Evolutionary conservation across 441 rosid genomes (phyloP), one percentile per base, ranked within the genome.

Genomic region (Euphorbia corollata): DNA sequence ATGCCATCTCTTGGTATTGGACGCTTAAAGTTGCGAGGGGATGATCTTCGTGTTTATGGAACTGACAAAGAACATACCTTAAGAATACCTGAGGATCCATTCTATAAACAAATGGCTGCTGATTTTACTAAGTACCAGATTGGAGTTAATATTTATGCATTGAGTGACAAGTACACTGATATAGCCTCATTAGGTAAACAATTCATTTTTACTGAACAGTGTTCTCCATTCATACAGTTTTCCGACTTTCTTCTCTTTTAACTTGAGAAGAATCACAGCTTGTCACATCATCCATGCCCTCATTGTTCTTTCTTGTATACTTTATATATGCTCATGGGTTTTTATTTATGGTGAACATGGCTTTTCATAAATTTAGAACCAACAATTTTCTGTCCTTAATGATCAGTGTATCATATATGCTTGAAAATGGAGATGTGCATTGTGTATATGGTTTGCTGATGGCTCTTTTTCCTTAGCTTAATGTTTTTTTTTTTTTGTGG

Each of bases 101-200:
- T 90, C 75, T 92, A 92, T 71, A 95, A 95, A 79, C 96, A 92
- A 79, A 88, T 92, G 97, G 98, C 99, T 82, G 99, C 99, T 51
- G 99, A 95, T 85, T 86, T 90, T 75, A 88, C 99, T 65, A 95
- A 95, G 83, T 87, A 74, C 77, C 98, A 92, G 86, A 92, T 92
- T 71, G 97, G 87, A 70, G 89, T 87, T 67, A 89, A 95, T 82
- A 74, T 90, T 68, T 92, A 90, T 71, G 97, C 96, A 51, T 89
- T 86, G 81, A 86, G 91, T 78, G 99, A 95, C 75, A 92, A 85
- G 75, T 95, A 90, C 81, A 87, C 86, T 58, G 98, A 95, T 77
- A 81, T 95, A 77, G 98, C 98, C 67, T 95, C 98, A 74, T 54
- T 95, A 83, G 99, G 99, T 95, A 84, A 32, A 51, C 64, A 57